Conservation (phyloP, 768 basidiomycete species). For the Mycena floridula region DNA sequence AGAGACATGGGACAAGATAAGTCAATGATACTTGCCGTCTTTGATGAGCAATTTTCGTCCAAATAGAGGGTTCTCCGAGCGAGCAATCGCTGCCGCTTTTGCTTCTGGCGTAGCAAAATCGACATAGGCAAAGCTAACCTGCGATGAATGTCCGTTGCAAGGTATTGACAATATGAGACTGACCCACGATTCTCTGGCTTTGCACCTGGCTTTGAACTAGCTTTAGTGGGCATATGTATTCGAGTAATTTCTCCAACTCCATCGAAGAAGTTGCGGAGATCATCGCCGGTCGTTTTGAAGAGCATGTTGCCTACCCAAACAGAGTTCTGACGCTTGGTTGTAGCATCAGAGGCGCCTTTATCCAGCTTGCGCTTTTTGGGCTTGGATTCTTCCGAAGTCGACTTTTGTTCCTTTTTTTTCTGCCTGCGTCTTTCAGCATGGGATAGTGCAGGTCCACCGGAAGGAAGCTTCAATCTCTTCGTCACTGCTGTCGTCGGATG, state of each 20-base stretch:
- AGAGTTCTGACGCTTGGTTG: constrained; percentile 5
- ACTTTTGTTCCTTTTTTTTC: not conserved
- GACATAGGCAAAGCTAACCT: constrained; percentile 85
- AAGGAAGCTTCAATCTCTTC: not conserved
- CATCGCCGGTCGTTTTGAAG: constrained; percentile 58
- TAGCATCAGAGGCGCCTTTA: not conserved
- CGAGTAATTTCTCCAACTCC: constrained; percentile 71
- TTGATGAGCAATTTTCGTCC: constrained; percentile 91
- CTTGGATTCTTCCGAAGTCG: not conserved
- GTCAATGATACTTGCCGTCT: constrained; percentile 52
- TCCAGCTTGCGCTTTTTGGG: constrained; percentile 3
- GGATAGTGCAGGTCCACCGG: not conserved
- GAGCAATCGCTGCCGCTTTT: constrained; percentile 66
- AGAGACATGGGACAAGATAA: constrained; percentile 3
- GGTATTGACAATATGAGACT: constrained; percentile 22
- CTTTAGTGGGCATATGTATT: constrained; percentile 82
- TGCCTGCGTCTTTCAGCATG: constrained; percentile 1
- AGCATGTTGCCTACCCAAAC: constrained; percentile 76
- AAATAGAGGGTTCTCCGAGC: constrained; percentile 77
- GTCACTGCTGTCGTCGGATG: not conserved
- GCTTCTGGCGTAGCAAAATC: constrained; percentile 81
- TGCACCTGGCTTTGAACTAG: constrained; percentile 35
- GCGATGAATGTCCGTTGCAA: constrained; percentile 1
- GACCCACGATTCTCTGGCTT: constrained; percentile 77
- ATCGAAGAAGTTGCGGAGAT: constrained; percentile 47